A percentile compares a stretch with the other conserved stretches of the same genome.
phyloP scores from a whole-genome alignment of 177 flowering plant species.

The Vitis hybrid region DNA sequence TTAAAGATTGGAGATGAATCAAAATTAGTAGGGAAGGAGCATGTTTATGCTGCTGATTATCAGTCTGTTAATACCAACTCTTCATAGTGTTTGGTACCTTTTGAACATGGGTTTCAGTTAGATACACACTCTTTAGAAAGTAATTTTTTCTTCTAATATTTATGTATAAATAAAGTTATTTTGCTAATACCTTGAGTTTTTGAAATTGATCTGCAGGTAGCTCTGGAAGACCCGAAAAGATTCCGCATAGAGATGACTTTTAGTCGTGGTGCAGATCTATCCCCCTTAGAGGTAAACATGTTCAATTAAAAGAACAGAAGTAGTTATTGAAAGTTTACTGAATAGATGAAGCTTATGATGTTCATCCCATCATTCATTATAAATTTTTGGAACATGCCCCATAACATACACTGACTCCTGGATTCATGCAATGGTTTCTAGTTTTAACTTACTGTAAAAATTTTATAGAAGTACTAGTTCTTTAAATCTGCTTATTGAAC shows the following conservation, averaged over 20 bases:
- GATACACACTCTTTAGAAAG: not conserved
- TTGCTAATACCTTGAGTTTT: not conserved
- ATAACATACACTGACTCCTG: not conserved
- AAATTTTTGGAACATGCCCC: not conserved
- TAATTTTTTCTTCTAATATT: not conserved
- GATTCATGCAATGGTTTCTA: not conserved
- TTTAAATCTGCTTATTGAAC: not conserved
- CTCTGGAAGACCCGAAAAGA: conserved; percentile 86
- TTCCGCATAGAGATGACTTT: conserved; percentile 90
- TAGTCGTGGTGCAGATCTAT: conserved; percentile 98
- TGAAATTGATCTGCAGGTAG: conserved; percentile 50
- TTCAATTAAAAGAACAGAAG: not conserved
- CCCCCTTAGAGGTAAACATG: conserved; percentile 81
- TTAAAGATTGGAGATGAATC: not conserved
- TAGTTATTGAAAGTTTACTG: not conserved
- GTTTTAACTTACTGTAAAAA: not conserved
- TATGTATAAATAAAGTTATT: not conserved
- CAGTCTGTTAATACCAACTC: no score
- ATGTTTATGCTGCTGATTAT: no score
- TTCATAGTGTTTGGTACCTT: no score
- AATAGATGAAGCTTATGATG: not conserved
- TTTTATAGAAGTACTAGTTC: not conserved
- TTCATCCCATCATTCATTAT: not conserved
- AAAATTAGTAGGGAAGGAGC: no score
- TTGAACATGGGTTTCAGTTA: no score